Conservation (phyloP, 2,329 filamentous ascomycete genomes). For the Zopfia rhizophila region DNA sequence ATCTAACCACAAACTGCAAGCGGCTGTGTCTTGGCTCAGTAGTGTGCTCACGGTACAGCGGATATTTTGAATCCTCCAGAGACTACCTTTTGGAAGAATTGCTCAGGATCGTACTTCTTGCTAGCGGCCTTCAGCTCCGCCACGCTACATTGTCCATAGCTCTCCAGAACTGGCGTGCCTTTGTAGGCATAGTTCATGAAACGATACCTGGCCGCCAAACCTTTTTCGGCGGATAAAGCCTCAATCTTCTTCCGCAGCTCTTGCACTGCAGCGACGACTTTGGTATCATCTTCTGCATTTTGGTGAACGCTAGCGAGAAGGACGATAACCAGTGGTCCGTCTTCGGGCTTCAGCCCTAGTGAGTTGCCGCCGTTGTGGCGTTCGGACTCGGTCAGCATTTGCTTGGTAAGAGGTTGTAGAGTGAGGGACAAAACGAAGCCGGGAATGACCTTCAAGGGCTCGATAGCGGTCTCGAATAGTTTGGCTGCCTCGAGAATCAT, state of each 20-base stretch:
- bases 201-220: conserved; percentile 1
- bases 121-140: conserved; percentile 39
- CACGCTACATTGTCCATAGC: conserved; percentile 51
- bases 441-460: not conserved
- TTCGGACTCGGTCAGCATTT: conserved; percentile 7
- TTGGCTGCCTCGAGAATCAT: not conserved
- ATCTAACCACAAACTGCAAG: no score
- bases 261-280: conserved; percentile 4
- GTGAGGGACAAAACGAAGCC: conserved; percentile 8
- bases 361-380: conserved; percentile 17
- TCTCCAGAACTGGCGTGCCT: conserved; percentile 49
- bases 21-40: no score
- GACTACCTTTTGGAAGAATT: conserved; percentile 45
- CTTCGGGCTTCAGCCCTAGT: conserved; percentile 19
- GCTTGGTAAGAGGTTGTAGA: conserved; percentile 10
- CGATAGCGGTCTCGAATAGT: not conserved
- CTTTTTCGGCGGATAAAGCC: not conserved
- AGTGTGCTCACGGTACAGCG: no score
- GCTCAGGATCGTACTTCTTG: conserved; percentile 48
- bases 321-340: conserved; percentile 22
- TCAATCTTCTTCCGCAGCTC: conserved; percentile 4
- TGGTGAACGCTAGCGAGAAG: conserved; percentile 16
- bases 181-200: conserved; percentile 56
- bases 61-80: conserved; percentile 18
- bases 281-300: conserved; percentile 4